Evolutionary conservation across 2,329 filamentous ascomycete genomes (phyloP), one percentile per base, ranked within the genome.

Genomic region (Septoria petroselini): DNA sequence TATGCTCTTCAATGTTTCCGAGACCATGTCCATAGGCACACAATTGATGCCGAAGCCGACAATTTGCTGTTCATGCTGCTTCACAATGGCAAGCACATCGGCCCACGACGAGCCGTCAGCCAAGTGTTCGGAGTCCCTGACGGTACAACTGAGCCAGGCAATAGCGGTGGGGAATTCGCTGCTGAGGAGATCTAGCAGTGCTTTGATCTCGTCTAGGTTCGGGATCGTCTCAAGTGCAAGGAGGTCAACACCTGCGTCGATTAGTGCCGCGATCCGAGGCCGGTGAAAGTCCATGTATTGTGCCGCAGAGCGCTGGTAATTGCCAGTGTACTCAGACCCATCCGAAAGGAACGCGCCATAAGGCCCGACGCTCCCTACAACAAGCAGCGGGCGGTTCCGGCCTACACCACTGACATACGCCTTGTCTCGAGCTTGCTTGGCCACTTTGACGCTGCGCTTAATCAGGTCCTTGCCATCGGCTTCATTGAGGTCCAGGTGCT

Each of bases 221-320:
- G 74, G 74, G 23, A 76, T 71, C 0, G 73, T 76, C 54, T 76
- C 74, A 19, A 68, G 62, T 5, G 73, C 73, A 2, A 76, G 62
- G 2, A 75, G 39, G 55, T 76, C 72, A 1, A 69, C 71, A 11
- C 70, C 71, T 3, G 70, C 66, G 4, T 65, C 64, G 1, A 75
- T 53, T 2, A 76, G 58, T 5, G 69, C 70, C 38, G 64, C 50
- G 3, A 76, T 70, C 9, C 74, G 60, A 2, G 65, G 65, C 5
- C 71, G 68, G 58, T 76, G 74, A 54, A 76, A 76, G 3, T 56
- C 58, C 43, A 70, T 68, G 59, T 73, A 61, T 5, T 66, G 64
- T 1, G 63, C 50, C 7, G 43, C 39, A 2, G 55, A 53, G 18
- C 46, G 50, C 7, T 54, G 50, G 53, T 76, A 76, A 46, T 69